These are phyloP conservation scores for Globisporangium polare DNA, from an alignment of 352 stramenopile species.

Conservation along the genomic window DNA sequence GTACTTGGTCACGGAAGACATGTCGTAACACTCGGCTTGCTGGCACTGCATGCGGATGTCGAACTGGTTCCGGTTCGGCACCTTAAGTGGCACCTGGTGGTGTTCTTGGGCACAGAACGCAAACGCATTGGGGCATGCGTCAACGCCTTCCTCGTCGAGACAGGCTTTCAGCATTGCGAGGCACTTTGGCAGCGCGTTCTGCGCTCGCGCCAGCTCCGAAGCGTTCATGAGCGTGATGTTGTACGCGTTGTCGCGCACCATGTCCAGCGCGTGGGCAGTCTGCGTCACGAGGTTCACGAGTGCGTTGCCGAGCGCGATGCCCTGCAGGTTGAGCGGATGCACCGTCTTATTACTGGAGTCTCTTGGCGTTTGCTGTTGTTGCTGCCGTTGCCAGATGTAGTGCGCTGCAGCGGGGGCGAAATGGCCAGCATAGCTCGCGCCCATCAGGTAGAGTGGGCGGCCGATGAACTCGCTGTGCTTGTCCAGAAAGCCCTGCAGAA, in stretches of 20 bases:
- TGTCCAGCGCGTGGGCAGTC: background rate
- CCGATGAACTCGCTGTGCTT: background rate
- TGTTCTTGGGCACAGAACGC: slow-evolving; percentile 1
- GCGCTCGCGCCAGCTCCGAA: background rate
- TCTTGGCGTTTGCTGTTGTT: too few relatives aligned
- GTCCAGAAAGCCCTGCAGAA: background rate
- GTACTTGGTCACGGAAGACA: slow-evolving; percentile 2
- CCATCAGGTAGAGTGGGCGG: background rate
- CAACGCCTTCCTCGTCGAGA: too few relatives aligned
- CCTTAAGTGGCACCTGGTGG: background rate
- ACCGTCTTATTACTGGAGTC: background rate
- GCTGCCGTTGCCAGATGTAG: background rate
- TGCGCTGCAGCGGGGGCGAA: background rate
- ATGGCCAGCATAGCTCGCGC: background rate
- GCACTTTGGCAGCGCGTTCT: background rate
- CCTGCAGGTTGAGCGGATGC: background rate
- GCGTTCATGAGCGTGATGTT: background rate
- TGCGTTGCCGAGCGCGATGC: background rate
- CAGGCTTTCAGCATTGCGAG: background rate
- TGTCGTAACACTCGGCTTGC: slow-evolving; percentile 10
- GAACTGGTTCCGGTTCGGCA: slow-evolving; percentile 45
- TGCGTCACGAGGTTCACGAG: background rate
- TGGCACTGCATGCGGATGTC: slow-evolving; percentile 38
- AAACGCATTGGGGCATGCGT: background rate
- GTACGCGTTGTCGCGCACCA: background rate